Percentiles rank a stretch among this genome's conserved stretches.
phyloP scores from a whole-genome alignment of 2,329 filamentous ascomycete genomes.

The Pseudopithomyces maydicus region DNA sequence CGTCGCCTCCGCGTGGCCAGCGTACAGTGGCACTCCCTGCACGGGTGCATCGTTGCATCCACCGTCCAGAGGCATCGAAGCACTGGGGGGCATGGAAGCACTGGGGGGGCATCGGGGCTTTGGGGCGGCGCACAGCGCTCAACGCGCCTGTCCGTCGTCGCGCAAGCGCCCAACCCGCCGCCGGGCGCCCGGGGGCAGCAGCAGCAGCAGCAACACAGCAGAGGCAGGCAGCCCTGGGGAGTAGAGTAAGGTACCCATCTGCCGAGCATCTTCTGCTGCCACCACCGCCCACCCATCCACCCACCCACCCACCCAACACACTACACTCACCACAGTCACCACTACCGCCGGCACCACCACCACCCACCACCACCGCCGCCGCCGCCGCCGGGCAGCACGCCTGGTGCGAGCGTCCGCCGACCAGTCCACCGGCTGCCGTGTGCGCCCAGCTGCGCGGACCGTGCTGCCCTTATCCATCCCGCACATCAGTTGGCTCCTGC shows the following conservation, averaged over 20 bases:
- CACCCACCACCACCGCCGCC: conserved; percentile 25
- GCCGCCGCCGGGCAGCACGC: conserved; percentile 11
- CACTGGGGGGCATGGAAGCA: too few species aligned
- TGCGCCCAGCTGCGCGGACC: conserved; percentile 1
- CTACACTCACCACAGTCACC: too few species aligned
- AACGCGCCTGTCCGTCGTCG: too few species aligned
- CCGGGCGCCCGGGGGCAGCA: conserved; percentile 11
- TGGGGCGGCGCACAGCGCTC: too few species aligned
- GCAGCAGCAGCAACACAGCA: conserved; percentile 21
- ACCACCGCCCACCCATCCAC: too few species aligned
- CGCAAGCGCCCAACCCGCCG: too few species aligned
- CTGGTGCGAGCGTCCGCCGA: conserved; percentile 17
- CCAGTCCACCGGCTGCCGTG: conserved; percentile 11
- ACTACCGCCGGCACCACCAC: conserved; percentile 10
- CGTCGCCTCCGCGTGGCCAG: conserved; percentile 5
- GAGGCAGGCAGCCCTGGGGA: not conserved
- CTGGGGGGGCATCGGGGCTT: too few species aligned
- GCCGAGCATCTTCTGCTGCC: not conserved
- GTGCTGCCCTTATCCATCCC: conserved; percentile 36
- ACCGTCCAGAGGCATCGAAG: too few species aligned
- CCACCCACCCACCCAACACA: too few species aligned
- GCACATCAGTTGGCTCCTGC: conserved; percentile 47
- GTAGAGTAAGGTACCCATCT: not conserved
- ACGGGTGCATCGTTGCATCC: too few species aligned
- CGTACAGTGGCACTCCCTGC: not conserved